phyloP scores from a whole-genome alignment of 2,329 filamentous ascomycete species.

The Colletotrichum navitas region DNA sequence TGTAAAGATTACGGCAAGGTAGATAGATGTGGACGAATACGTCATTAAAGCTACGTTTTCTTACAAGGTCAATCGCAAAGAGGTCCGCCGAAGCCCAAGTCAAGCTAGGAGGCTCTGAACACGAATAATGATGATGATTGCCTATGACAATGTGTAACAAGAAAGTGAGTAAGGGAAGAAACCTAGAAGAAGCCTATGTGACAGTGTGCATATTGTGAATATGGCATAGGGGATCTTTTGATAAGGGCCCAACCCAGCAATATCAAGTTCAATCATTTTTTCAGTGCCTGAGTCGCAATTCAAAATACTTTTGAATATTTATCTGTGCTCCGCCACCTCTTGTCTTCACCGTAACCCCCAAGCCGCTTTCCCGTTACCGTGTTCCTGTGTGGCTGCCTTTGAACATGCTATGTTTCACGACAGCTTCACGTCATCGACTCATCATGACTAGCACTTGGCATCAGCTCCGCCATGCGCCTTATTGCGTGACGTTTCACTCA shows the following conservation, averaged over 20 bases:
- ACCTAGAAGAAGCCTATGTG: background rate
- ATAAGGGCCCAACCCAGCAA: background rate
- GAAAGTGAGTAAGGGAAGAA: background rate
- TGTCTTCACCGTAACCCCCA: background rate
- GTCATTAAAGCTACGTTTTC: background rate
- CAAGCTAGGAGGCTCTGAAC: background rate
- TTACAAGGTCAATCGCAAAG: background rate
- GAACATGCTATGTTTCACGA: background rate
- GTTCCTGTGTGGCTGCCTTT: background rate
- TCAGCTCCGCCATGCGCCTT: no score
- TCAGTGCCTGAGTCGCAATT: background rate
- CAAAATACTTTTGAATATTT: background rate
- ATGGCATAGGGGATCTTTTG: background rate
- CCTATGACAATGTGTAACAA: background rate
- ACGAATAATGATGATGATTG: background rate
- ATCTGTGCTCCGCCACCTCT: background rate
- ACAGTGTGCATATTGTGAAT: background rate
- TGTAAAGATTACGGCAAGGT: background rate
- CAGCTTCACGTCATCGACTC: no score
- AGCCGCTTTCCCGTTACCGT: background rate
- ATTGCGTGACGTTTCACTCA: no score
- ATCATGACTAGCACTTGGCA: no score
- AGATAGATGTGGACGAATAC: background rate
- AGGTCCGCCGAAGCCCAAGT: background rate
- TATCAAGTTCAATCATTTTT: background rate